Evolutionary conservation across 75 land plant genomes (phyloP), one percentile per base, ranked within the genome.

Genomic region (Picea glauca): DNA sequence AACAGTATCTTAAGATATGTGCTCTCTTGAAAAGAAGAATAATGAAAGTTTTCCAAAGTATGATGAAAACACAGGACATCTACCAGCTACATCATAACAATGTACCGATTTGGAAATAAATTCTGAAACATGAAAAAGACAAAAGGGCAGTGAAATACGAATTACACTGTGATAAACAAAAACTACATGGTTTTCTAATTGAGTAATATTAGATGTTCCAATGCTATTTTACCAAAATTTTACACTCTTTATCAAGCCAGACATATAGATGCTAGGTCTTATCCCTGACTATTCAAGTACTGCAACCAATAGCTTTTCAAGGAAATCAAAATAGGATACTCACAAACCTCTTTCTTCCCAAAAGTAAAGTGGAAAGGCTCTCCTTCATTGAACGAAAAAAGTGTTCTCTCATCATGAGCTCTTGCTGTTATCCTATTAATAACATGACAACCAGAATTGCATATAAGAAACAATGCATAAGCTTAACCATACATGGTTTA

Each of bases 321-420:
- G 35, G 35, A 59, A 62, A 78, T 50, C 56, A 31, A 79, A 80
- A 33, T 43, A 81, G 31, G 17, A 17, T 32, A 46, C 63, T 57
- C 54, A 78, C 74, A 14, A 58, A 97, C 99, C 98, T 97, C 91
- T 20, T 82, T 79, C 79, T 94, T 92, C 32, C 99, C 99, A 85
- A 97, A 88, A 40, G 92, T 86, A 83, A 97, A 92, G 77, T 85
- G 86, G 63, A 87, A 82, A 33, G 98, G 97, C 79, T 97, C 89
- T 76, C 86, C 94, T 65, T 86, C 73, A 11, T 58, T 83, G 62
- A 81, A 79, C 77, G 91, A 80, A 1, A 89, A 60, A 78, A 92
- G 78, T 13, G 76, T 50, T 75, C 77, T 78, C 58, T 92, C 91
- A 78, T 93, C 88, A 40, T 76, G 83, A 56, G 88, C 59, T 78